phyloP scores from a whole-genome alignment of 1,139 yeast genomes.

The Pichia sp. region DNA sequence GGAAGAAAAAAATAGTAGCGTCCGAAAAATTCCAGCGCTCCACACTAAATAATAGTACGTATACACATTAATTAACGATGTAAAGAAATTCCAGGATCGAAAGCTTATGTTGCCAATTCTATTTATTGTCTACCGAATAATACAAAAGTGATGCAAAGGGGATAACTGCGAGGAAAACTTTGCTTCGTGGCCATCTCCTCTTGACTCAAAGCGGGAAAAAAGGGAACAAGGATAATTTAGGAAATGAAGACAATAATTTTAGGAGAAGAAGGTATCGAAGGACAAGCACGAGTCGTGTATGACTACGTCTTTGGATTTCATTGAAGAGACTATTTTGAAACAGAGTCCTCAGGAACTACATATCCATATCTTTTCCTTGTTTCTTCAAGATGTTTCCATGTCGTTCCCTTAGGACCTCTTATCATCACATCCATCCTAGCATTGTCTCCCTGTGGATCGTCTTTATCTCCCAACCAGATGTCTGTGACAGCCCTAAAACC shows the following conservation, averaged over 20 bases:
- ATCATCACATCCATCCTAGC: conserved; percentile 60
- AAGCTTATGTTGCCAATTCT: not conserved
- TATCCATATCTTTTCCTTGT: conserved; percentile 26
- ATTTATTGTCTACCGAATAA: not conserved
- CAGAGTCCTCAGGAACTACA: conserved; percentile 23
- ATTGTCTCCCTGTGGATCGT: conserved; percentile 35
- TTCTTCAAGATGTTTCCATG: conserved; percentile 31
- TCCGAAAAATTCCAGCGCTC: not conserved
- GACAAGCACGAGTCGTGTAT: too few relatives aligned
- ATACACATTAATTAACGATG: too few relatives aligned
- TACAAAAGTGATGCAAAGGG: not conserved
- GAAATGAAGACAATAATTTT: not conserved
- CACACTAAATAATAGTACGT: too few relatives aligned
- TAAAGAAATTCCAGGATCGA: not conserved
- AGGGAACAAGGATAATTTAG: not conserved
- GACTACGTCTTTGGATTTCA: too few relatives aligned
- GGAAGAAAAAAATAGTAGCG: not conserved
- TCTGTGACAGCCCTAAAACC: conserved; percentile 52
- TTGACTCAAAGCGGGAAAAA: not conserved
- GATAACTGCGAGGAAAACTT: not conserved
- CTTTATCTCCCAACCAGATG: conserved; percentile 45
- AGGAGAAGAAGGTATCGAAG: too few relatives aligned
- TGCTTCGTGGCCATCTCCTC: not conserved
- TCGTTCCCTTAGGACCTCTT: conserved; percentile 43
- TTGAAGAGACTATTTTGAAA: conserved; percentile 19